Evolutionary conservation across 352 stramenopile species (phyloP).

Genomic region (Globisporangium takayamanum): DNA sequence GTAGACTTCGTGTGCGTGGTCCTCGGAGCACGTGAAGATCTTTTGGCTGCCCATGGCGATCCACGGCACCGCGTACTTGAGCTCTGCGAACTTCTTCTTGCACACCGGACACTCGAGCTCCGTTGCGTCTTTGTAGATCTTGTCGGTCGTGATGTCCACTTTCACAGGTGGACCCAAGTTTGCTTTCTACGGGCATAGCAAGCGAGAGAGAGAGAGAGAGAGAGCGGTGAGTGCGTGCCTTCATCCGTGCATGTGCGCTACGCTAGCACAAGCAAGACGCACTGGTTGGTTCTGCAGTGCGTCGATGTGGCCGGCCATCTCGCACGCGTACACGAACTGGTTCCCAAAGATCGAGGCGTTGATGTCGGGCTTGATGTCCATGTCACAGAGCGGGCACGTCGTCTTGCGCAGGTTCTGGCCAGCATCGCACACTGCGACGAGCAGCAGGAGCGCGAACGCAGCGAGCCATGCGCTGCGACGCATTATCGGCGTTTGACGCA

Average conservation of each 20-base stretch:
- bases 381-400: slow-evolving; percentile 34
- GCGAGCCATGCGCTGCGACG: slow-evolving; percentile 5
- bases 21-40: slow-evolving; percentile 68
- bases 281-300: slow-evolving; percentile 73
- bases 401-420: slow-evolving; percentile 49
- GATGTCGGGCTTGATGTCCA: slow-evolving; percentile 35
- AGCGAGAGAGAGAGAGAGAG: too few relatives aligned
- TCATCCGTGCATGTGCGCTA: background rate
- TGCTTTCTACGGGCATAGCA: slow-evolving; percentile 16
- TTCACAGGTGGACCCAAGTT: slow-evolving; percentile 39
- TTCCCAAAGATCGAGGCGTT: slow-evolving; percentile 64
- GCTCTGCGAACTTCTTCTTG: slow-evolving; percentile 39
- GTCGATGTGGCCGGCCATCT: slow-evolving; percentile 81
- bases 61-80: slow-evolving; percentile 74
- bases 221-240: background rate
- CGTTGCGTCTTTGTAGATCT: slow-evolving; percentile 58
- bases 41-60: slow-evolving; percentile 62
- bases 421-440: slow-evolving; percentile 18
- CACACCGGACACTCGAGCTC: slow-evolving; percentile 59
- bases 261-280: slow-evolving; percentile 6
- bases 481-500: background rate
- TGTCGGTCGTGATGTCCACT: slow-evolving; percentile 54
- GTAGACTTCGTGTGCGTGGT: slow-evolving; percentile 48
- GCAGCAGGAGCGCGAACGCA: slow-evolving; percentile 21
- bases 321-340: slow-evolving; percentile 74